Percentiles rank a stretch among this genome's conserved stretches.
Evolutionary conservation across 2,329 filamentous ascomycete genomes (phyloP).

Genomic region (Fusarium chaquense): DNA sequence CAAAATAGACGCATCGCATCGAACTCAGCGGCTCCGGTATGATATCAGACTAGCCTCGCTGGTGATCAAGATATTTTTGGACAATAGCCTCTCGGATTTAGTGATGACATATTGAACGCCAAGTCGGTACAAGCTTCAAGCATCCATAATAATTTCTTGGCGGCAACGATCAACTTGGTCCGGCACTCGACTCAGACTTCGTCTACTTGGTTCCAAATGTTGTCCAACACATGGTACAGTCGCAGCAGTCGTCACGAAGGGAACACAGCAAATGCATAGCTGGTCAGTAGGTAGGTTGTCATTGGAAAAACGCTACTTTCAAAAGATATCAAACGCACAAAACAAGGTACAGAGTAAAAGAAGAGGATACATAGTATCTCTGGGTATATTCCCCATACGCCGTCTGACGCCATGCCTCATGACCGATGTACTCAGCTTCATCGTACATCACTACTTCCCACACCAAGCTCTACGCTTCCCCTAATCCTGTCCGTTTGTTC

Average conservation of each 20-base stretch:
- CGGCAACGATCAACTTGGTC: not conserved
- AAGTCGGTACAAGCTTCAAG: not conserved
- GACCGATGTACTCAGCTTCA: constrained; percentile 3
- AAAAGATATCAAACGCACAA: not conserved
- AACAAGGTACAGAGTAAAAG: constrained; percentile 9
- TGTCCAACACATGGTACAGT: not conserved
- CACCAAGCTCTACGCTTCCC: not conserved
- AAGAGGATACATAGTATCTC: constrained; percentile 11
- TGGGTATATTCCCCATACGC: constrained; percentile 40
- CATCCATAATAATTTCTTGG: not conserved
- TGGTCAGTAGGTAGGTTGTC: not conserved
- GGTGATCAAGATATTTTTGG: not conserved
- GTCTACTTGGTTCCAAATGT: not conserved
- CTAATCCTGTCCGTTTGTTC: constrained; percentile 19
- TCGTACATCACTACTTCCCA: constrained; percentile 19
- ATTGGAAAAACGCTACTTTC: not conserved
- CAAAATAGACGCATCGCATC: constrained; percentile 3
- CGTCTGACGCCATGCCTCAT: constrained; percentile 26
- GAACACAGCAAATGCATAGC: not conserved
- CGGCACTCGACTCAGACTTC: too few relatives aligned
- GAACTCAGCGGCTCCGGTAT: constrained; percentile 12
- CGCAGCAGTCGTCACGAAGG: not conserved
- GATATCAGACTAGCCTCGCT: not conserved
- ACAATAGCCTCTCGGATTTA: not conserved
- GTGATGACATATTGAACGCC: not conserved